Percentiles rank a stretch among this genome's conserved stretches.
These are phyloP conservation scores for Erigeron philadelphicus DNA, from an alignment of 140 eudicot genomes.

Conservation along the genomic window DNA sequence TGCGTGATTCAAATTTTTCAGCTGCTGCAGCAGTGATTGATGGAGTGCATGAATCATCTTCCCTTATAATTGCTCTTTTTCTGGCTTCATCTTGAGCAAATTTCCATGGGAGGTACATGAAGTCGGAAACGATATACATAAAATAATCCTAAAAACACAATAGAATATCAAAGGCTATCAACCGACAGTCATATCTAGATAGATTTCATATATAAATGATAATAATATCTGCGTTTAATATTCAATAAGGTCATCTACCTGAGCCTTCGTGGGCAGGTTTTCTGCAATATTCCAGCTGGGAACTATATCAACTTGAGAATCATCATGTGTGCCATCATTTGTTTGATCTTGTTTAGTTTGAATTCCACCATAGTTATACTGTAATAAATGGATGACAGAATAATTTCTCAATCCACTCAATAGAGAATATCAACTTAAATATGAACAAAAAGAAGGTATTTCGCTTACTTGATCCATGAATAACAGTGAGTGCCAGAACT, in stretches of 20 bases:
- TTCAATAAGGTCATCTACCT: constrained; percentile 45
- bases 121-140: constrained; percentile 63
- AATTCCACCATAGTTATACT: constrained; percentile 97
- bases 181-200: constrained; percentile 9
- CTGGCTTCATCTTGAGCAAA: constrained; percentile 55
- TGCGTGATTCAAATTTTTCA: constrained; percentile 55
- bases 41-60: constrained; percentile 74
- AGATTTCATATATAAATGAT: constrained; percentile 1
- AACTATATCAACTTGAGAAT: constrained; percentile 58
- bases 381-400: constrained; percentile 15
- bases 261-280: constrained; percentile 60
- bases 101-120: constrained; percentile 80
- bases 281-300: constrained; percentile 87
- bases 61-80: constrained; percentile 40
- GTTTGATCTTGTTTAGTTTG: constrained; percentile 46
- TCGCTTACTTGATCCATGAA: constrained; percentile 92
- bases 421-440: not conserved
- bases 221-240: not conserved
- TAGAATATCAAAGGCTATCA: constrained; percentile 5
- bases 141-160: constrained; percentile 60
- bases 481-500: constrained; percentile 87
- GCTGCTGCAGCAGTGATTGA: constrained; percentile 85
- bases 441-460: not conserved
- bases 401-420: constrained; percentile 7
- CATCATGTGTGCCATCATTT: constrained; percentile 30